Evolutionary conservation across 2,329 filamentous ascomycete species (phyloP), one percentile per base, ranked within the genome.

Genomic region (Zalaria obscura): DNA sequence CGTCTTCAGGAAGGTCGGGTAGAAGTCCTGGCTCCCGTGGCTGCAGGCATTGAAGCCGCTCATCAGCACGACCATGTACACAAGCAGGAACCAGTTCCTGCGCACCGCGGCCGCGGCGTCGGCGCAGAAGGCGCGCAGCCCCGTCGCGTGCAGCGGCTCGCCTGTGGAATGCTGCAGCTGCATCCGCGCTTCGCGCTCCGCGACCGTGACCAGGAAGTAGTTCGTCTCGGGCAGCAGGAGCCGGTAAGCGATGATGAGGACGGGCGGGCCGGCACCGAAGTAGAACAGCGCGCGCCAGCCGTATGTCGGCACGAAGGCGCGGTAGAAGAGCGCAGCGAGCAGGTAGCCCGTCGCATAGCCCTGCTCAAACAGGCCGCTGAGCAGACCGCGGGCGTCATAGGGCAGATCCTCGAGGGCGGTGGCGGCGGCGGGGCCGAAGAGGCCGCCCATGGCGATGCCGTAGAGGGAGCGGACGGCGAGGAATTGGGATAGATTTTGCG

Each of bases 261-360:
- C 43, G 18, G 78, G 82, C 35, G 83, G 60, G 3, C 73, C 78
- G 1, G 80, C 76, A 46, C 63, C 82, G 46, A 80, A 73, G 78
- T 79, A 87, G 57, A 83, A 85, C 36, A 85, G 75, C 0, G 68
- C 81, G 65, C 85, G 87, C 81, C 80, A 88, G 35, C 70, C 73
- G 2, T 81, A 67, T 1, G 3, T 51, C 64, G 7, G 72, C 79
- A 28, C 82, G 80, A 10, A 87, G 79, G 38, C 79, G 80, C 34
- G 73, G 49, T 83, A 87, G 52, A 75, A 76, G 53, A 77, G 81
- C 3, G 83, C 83, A 4, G 84, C 84, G 47, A 86, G 69, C 34
- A 91, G 76, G 54, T 89, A 89, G 28, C 84, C 84, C 48, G 87
- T 72, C 0, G 80, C 80, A 56, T 87, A 88, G 2, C 84, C 85